Conservation (phyloP, 352 stramenopile genomes). For the Phytopythium montanum region DNA sequence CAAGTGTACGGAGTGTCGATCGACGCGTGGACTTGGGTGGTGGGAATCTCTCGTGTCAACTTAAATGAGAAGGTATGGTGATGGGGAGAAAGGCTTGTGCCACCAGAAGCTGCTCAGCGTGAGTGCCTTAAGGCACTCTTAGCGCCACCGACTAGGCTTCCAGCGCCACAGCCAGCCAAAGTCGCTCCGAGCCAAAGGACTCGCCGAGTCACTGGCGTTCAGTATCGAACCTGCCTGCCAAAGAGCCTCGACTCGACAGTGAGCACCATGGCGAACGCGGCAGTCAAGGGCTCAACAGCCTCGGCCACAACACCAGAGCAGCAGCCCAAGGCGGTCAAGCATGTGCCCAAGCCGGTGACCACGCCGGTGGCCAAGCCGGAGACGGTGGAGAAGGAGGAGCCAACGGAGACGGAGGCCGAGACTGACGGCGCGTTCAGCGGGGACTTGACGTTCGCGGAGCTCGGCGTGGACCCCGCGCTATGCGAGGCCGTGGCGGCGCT, state of each 20-base stretch:
- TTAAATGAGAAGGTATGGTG: not conserved
- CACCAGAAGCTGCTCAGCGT: conserved; percentile 4
- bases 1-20: not conserved
- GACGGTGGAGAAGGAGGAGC: not conserved
- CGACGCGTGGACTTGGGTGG: not conserved
- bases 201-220: not conserved
- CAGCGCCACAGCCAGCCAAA: conserved; percentile 5
- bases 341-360: no score
- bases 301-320: not conserved
- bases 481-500: conserved; percentile 91
- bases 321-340: not conserved
- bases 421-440: conserved; percentile 56
- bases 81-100: not conserved
- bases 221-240: not conserved
- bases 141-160: conserved; percentile 1
- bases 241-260: not conserved
- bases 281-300: not conserved
- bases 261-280: not conserved
- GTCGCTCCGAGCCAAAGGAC: not conserved
- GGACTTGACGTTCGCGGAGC: conserved; percentile 82
- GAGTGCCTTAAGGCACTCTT: not conserved
- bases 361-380: not conserved
- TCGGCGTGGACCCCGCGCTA: conserved; percentile 90
- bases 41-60: not conserved
- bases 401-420: conserved; percentile 4